Evolutionary conservation across 306 rosid species (phyloP).

Genomic region (Sphenostylis stenocarpa): DNA sequence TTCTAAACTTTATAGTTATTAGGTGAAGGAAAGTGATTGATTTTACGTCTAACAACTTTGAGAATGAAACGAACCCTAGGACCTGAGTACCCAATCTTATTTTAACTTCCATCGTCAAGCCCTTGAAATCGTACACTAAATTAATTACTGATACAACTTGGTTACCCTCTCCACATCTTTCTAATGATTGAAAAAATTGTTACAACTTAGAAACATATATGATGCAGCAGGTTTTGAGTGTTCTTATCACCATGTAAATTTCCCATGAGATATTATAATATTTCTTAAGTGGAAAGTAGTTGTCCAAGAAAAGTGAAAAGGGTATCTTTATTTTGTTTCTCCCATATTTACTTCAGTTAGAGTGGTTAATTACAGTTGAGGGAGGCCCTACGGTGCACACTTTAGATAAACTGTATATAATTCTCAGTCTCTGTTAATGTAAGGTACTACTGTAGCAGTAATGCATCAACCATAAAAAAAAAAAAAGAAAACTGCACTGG

Average conservation of each 20-base stretch:
- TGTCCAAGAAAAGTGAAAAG: conserved; percentile 27
- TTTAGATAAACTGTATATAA: conserved; percentile 9
- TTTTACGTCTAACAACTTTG: background rate
- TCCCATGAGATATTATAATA: background rate
- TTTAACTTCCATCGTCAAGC: background rate
- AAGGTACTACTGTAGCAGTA: background rate
- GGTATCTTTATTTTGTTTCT: conserved; percentile 14
- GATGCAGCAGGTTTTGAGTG: background rate
- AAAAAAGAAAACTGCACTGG: no score
- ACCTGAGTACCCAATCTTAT: background rate
- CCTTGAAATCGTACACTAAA: background rate
- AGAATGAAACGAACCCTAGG: background rate
- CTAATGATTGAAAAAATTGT: background rate
- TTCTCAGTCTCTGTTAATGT: conserved; percentile 39
- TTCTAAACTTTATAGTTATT: background rate
- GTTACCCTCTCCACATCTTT: background rate
- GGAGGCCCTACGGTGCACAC: conserved; percentile 33
- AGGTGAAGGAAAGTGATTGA: background rate
- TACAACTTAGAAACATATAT: background rate
- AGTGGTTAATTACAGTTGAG: conserved; percentile 72
- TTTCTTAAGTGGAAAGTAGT: conserved; percentile 7
- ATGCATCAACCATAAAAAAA: no score
- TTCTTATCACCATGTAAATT: background rate
- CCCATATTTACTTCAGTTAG: conserved; percentile 57
- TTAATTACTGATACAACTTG: background rate